Conservation (phyloP, 106 monocot genomes). For the Ottelia alismoides region DNA sequence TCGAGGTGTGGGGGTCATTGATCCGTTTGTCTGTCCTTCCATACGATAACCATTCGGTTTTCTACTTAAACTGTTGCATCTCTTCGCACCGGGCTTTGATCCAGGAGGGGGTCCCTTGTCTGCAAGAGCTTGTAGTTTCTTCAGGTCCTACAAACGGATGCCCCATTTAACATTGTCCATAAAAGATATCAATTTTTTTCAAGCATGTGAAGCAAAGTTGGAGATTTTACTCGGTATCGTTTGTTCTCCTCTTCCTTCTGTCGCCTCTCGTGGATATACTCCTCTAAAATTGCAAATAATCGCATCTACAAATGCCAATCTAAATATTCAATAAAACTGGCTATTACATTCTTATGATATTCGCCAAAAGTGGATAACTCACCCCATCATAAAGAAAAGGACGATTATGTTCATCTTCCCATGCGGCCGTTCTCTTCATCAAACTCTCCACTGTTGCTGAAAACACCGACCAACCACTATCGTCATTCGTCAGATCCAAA, state of each 20-base stretch:
- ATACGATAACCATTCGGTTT: no score
- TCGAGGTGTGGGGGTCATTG: constrained; percentile 42
- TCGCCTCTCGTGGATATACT: constrained; percentile 52
- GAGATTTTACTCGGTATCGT: constrained; percentile 36
- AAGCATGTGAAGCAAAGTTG: constrained; percentile 16
- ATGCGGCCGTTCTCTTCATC: constrained; percentile 52
- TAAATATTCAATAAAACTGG: constrained; percentile 43
- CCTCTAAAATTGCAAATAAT: constrained; percentile 70
- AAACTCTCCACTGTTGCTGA: constrained; percentile 76
- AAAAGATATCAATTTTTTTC: not conserved
- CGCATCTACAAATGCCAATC: constrained; percentile 78
- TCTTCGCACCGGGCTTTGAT: constrained; percentile 45
- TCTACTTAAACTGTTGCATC: constrained; percentile 42
- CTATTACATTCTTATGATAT: constrained; percentile 39
- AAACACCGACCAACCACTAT: not conserved
- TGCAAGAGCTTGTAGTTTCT: constrained; percentile 50
- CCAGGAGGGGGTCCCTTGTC: constrained; percentile 55
- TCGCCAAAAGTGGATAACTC: not conserved
- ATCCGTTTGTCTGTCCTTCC: no score
- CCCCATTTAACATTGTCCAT: not conserved
- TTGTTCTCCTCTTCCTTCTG: constrained; percentile 85
- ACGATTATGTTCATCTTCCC: constrained; percentile 68
- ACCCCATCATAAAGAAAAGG: constrained; percentile 95
- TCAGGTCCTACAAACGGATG: constrained; percentile 43
- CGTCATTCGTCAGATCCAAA: not conserved